Evolutionary conservation across 345 rosid genomes (phyloP).

Genomic region (Eucalyptus pumila): DNA sequence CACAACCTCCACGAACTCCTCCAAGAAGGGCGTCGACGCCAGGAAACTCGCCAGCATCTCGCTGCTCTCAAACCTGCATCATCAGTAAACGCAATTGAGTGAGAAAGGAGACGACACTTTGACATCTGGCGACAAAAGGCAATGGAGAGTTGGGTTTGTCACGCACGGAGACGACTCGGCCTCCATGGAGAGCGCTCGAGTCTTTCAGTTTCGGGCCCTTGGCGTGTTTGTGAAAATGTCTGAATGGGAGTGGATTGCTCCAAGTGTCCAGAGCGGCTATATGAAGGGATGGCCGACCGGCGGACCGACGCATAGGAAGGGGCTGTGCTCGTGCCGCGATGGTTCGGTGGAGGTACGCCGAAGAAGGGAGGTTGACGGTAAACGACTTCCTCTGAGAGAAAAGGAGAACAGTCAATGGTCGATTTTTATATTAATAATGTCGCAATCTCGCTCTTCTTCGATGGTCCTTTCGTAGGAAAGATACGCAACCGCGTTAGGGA

Average conservation of each 20-base stretch:
- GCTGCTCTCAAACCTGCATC: conserved; percentile 54
- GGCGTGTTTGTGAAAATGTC: neutral
- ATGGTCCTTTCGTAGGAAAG: neutral
- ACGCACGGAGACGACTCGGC: neutral
- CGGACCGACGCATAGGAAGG: neutral
- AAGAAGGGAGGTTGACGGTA: neutral
- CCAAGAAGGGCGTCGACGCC: conserved; percentile 38
- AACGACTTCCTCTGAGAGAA: neutral
- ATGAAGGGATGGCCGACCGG: neutral
- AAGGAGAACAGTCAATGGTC: neutral
- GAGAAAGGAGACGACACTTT: neutral
- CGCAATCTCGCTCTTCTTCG: neutral
- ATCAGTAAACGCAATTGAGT: neutral
- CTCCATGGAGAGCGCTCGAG: neutral
- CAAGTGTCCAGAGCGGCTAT: neutral
- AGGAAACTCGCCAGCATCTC: conserved; percentile 55
- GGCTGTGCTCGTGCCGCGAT: neutral
- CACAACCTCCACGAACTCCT: conserved; percentile 53
- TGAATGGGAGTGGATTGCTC: neutral
- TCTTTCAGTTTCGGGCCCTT: neutral
- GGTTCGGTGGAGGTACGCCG: neutral
- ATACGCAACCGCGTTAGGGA: neutral
- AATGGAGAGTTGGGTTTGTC: neutral
- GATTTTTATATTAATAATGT: neutral
- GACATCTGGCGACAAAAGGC: neutral